These are phyloP conservation scores for Heracleum sosnowskyi DNA, from an alignment of 129 eudicot genomes.

Conservation along the genomic window DNA sequence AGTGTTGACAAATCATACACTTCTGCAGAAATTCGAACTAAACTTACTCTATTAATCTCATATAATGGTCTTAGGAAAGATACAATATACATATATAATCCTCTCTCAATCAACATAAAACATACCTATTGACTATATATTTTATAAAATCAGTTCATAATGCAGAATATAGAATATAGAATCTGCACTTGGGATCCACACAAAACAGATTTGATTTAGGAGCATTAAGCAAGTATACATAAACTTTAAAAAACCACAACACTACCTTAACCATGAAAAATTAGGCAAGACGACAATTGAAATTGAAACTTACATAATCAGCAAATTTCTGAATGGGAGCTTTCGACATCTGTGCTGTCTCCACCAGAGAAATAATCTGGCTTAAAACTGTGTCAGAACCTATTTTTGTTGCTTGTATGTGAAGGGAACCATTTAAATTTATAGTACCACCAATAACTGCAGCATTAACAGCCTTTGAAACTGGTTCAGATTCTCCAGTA, in stretches of 20 bases:
- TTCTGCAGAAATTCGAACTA: neutral
- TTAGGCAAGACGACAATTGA: neutral
- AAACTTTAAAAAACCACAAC: neutral
- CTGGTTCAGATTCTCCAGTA: slow-evolving; percentile 94
- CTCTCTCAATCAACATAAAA: neutral
- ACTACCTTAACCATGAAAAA: neutral
- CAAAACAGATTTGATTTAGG: neutral
- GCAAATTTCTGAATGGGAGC: slow-evolving; percentile 97
- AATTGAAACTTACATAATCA: slow-evolving; percentile 59
- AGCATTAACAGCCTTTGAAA: slow-evolving; percentile 59
- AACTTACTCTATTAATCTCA: neutral
- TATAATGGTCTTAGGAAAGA: neutral
- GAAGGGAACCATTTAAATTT: slow-evolving; percentile 84
- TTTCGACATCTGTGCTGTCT: slow-evolving; percentile 98
- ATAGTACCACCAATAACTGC: slow-evolving; percentile 85
- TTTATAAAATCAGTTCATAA: neutral
- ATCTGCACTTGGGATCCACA: neutral
- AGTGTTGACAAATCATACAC: neutral
- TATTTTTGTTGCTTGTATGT: slow-evolving; percentile 76
- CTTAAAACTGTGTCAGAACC: slow-evolving; percentile 91
- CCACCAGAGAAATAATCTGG: slow-evolving; percentile 88
- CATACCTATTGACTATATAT: neutral
- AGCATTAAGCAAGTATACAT: neutral
- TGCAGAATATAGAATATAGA: neutral
- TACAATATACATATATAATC: neutral